Conservation (phyloP, 164 flowering plant species). For the Chimonanthus praecox region DNA sequence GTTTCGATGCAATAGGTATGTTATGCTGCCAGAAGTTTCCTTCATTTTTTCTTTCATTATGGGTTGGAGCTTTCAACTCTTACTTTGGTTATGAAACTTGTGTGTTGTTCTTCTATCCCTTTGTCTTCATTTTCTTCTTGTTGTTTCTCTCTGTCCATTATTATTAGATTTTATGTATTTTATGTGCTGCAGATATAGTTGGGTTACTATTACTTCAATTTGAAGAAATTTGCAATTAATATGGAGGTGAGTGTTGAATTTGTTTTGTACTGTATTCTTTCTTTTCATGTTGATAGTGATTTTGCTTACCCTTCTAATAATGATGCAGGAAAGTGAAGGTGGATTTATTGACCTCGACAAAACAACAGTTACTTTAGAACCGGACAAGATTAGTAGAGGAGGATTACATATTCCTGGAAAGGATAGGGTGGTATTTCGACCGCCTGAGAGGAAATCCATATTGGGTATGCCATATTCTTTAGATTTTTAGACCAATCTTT, state of each 20-base stretch:
- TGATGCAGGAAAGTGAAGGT: slow-evolving; percentile 16
- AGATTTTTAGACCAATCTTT: background rate
- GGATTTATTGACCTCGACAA: slow-evolving; percentile 36
- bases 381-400: slow-evolving; percentile 41
- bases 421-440: slow-evolving; percentile 49
- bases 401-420: slow-evolving; percentile 66
- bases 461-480: slow-evolving; percentile 38
- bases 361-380: slow-evolving; percentile 39
- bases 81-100: too few relatives aligned
- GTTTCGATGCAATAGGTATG: too few relatives aligned
- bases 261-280: background rate
- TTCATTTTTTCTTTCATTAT: too few relatives aligned
- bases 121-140: too few relatives aligned
- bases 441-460: slow-evolving; percentile 57
- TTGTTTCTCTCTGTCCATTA: background rate
- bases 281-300: background rate
- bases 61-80: too few relatives aligned
- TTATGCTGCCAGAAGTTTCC: too few relatives aligned
- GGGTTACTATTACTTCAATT: background rate
- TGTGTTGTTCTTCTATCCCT: too few relatives aligned
- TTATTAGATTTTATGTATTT: background rate
- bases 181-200: background rate
- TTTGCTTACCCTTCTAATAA: background rate
- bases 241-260: slow-evolving; percentile 2
- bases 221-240: background rate